A percentile compares a stretch with the other conserved stretches of the same genome.
Evolutionary conservation across 306 rosid species (phyloP).

Genomic region (Acmispon strigosus): DNA sequence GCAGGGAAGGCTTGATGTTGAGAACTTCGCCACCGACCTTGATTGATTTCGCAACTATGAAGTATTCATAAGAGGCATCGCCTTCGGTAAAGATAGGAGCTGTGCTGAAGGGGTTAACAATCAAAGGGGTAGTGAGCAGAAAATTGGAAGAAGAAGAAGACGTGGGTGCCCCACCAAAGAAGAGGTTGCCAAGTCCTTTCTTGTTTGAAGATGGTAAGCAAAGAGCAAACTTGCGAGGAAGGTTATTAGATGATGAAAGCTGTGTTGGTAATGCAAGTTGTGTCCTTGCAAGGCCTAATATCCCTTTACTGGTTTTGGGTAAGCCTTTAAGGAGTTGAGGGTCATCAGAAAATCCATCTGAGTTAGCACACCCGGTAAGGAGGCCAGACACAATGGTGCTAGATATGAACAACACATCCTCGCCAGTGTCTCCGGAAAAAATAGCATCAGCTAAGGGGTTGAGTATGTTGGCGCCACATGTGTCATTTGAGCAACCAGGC

Average conservation of each 20-base stretch:
- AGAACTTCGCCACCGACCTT: constrained; percentile 16
- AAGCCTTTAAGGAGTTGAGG: neutral
- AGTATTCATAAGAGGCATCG: constrained; percentile 25
- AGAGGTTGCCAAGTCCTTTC: constrained; percentile 19
- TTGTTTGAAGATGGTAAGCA: constrained; percentile 25
- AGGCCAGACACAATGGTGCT: neutral
- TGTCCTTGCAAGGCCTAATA: constrained; percentile 35
- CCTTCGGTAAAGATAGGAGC: constrained; percentile 12
- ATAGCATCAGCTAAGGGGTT: neutral
- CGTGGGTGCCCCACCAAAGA: constrained; percentile 23
- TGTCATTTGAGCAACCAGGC: constrained; percentile 23
- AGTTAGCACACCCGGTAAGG: neutral
- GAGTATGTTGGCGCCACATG: neutral
- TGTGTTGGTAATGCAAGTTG: constrained; percentile 5
- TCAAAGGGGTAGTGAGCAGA: constrained; percentile 10
- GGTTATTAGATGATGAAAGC: neutral
- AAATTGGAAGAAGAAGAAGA: neutral
- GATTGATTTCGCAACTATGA: constrained; percentile 22
- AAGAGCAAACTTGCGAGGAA: constrained; percentile 29
- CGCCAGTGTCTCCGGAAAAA: neutral
- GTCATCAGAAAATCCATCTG: neutral
- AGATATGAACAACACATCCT: constrained; percentile 10
- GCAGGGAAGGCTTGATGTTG: constrained; percentile 14
- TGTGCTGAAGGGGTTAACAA: constrained; percentile 17
- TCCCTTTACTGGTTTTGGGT: neutral